phyloP scores from a whole-genome alignment of 2,329 filamentous ascomycete species.

The Aureobasidium subglaciale region DNA sequence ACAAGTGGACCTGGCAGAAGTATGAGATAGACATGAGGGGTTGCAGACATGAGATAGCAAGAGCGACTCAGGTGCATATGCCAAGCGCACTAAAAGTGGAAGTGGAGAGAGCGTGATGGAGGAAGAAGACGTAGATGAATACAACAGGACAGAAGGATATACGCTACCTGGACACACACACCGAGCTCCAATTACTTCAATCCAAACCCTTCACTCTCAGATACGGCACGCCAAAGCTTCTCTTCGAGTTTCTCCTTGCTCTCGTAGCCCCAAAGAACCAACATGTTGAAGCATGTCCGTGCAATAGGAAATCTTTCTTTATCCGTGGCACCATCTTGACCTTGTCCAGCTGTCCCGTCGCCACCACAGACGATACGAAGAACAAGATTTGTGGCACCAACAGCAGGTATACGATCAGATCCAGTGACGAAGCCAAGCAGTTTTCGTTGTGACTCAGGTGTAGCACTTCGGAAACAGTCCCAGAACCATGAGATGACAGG shows the following conservation, averaged over 20 bases:
- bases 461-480: slow-evolving; percentile 65
- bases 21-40: background rate
- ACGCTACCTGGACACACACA: background rate
- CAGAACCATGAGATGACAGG: slow-evolving; percentile 80
- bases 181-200: slow-evolving; percentile 53
- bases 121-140: background rate
- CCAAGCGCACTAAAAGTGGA: background rate
- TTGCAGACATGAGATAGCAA: background rate
- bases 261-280: slow-evolving; percentile 68
- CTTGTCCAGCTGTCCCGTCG: slow-evolving; percentile 36
- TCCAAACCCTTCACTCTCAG: slow-evolving; percentile 86
- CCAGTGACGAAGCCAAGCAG: slow-evolving; percentile 83
- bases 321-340: slow-evolving; percentile 45
- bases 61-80: background rate
- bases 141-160: background rate
- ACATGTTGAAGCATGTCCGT: slow-evolving; percentile 82
- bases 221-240: slow-evolving; percentile 78
- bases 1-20: no score
- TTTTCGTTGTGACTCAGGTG: slow-evolving; percentile 63
- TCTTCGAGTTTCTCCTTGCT: slow-evolving; percentile 60
- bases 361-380: slow-evolving; percentile 72
- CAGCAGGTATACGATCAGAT: slow-evolving; percentile 82
- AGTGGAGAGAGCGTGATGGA: background rate
- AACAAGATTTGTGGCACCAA: slow-evolving; percentile 70
- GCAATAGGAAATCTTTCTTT: slow-evolving; percentile 71